A percentile compares a stretch with the other conserved stretches of the same genome.
Conservation (phyloP, 192 early-diverging fungal species). For the Entomortierella parvispora region DNA sequence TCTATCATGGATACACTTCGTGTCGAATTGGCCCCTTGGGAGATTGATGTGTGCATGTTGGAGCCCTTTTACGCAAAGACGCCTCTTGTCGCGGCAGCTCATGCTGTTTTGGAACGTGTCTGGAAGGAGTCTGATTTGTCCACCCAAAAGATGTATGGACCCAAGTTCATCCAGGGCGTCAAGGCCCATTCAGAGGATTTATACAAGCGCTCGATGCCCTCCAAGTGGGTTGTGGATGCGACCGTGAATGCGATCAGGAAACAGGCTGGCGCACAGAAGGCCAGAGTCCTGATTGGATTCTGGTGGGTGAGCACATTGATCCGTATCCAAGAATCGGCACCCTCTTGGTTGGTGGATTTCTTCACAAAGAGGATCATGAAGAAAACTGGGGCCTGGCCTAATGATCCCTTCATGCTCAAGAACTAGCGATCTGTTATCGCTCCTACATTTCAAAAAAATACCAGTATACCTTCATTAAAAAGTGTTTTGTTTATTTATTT, state of each 20-base stretch:
- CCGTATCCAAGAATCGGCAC: slow-evolving; percentile 27
- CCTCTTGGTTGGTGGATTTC: slow-evolving; percentile 45
- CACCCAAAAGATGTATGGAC: slow-evolving; percentile 40
- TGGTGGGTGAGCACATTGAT: slow-evolving; percentile 46
- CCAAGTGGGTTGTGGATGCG: slow-evolving; percentile 49
- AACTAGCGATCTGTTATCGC: no score
- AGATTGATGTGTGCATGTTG: slow-evolving; percentile 56
- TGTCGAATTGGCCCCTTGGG: slow-evolving; percentile 56
- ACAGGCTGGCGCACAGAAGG: slow-evolving; percentile 24
- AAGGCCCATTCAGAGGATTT: slow-evolving; percentile 10
- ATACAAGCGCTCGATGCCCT: slow-evolving; percentile 42
- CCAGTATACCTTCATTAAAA: no score
- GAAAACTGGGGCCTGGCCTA: slow-evolving; percentile 28
- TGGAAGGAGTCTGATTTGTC: slow-evolving; percentile 21
- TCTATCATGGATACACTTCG: slow-evolving; percentile 56
- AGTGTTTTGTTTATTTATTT: no score
- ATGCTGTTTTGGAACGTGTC: slow-evolving; percentile 13
- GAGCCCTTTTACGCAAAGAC: slow-evolving; percentile 53
- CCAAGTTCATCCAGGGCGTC: slow-evolving; percentile 24
- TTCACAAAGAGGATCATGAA: slow-evolving; percentile 39
- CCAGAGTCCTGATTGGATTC: slow-evolving; percentile 37
- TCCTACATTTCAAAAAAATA: no score
- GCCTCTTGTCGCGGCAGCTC: slow-evolving; percentile 25
- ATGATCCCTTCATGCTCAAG: slow-evolving; percentile 45
- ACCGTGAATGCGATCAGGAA: slow-evolving; percentile 44